phyloP scores from a whole-genome alignment of 2,329 filamentous ascomycete genomes.

The Westerdykella sp. region DNA sequence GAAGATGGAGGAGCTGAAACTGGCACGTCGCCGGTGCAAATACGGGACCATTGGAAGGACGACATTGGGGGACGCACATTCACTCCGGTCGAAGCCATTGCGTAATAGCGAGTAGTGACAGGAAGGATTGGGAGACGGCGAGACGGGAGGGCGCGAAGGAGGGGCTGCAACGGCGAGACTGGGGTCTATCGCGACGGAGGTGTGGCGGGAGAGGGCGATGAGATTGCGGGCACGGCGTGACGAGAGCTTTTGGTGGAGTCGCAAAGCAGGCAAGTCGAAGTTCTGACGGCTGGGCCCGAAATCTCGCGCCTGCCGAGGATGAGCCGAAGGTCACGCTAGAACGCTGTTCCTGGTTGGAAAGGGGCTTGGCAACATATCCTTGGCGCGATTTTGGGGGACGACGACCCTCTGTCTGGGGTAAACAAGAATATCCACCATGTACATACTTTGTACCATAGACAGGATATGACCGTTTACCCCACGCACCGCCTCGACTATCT shows the following conservation, averaged over 20 bases:
- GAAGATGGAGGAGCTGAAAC: too few species aligned
- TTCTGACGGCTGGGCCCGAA: conserved; percentile 18
- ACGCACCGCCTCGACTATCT: too few species aligned
- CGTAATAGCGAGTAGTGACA: conserved; percentile 3
- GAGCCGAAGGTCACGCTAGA: conserved; percentile 4
- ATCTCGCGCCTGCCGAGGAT: conserved; percentile 16
- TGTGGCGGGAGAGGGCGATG: conserved; percentile 16
- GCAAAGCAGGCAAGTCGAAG: conserved; percentile 15
- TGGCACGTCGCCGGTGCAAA: conserved; percentile 9
- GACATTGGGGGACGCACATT: conserved; percentile 39
- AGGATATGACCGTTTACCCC: too few species aligned
- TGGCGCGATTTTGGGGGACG: conserved; percentile 20
- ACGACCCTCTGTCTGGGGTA: conserved; percentile 1
- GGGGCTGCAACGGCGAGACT: conserved; percentile 7
- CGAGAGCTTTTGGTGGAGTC: conserved; percentile 10
- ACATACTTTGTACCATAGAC: too few species aligned
- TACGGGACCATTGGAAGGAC: conserved; percentile 46
- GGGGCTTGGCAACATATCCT: conserved; percentile 5
- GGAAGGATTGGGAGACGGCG: conserved; percentile 4
- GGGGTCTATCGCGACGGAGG: conserved; percentile 26
- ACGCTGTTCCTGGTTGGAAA: conserved; percentile 8
- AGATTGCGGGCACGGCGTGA: conserved; percentile 13
- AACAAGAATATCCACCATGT: too few species aligned
- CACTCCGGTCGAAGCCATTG: background rate
- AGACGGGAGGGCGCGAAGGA: background rate